Evolutionary conservation across 192 early-diverging fungal genomes (phyloP).

Genomic region (Backusella parvicylindrica): DNA sequence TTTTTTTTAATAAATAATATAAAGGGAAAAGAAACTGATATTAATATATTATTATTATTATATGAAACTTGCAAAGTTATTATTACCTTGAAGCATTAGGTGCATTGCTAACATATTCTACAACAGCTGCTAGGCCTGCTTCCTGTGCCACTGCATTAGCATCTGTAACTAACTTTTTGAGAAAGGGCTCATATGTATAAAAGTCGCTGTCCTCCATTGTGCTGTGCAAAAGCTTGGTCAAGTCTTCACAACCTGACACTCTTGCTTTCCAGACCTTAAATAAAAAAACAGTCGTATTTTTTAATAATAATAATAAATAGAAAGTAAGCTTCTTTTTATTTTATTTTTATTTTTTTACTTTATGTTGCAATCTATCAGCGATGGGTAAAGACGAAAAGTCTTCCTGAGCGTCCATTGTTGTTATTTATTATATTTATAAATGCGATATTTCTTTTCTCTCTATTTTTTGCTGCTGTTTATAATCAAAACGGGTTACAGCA

Average conservation of each 20-base stretch:
- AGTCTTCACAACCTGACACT: constrained; percentile 76
- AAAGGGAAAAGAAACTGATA: background rate
- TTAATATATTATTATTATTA: too few relatives aligned
- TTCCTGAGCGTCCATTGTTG: constrained; percentile 14
- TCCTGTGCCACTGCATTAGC: constrained; percentile 91
- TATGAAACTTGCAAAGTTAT: too few relatives aligned
- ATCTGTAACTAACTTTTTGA: constrained; percentile 84
- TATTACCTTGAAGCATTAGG: constrained; percentile 72
- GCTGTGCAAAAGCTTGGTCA: constrained; percentile 62
- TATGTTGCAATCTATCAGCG: constrained; percentile 32
- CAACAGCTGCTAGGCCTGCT: constrained; percentile 69
- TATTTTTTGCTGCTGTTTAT: background rate
- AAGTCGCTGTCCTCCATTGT: constrained; percentile 68
- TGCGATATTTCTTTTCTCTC: background rate
- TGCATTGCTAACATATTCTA: constrained; percentile 77
- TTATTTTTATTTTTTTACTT: too few relatives aligned
- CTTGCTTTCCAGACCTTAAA: constrained; percentile 92
- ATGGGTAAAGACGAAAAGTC: constrained; percentile 30
- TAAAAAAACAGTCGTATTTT: background rate
- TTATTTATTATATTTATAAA: background rate
- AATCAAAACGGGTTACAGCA: background rate
- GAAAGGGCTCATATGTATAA: constrained; percentile 60
- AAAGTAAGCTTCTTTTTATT: background rate
- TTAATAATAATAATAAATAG: too few relatives aligned
- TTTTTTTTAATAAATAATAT: constrained; percentile 4